phyloP scores from a whole-genome alignment of 2,329 filamentous ascomycete species.

The Gnomoniopsis smithogilvyi region DNA sequence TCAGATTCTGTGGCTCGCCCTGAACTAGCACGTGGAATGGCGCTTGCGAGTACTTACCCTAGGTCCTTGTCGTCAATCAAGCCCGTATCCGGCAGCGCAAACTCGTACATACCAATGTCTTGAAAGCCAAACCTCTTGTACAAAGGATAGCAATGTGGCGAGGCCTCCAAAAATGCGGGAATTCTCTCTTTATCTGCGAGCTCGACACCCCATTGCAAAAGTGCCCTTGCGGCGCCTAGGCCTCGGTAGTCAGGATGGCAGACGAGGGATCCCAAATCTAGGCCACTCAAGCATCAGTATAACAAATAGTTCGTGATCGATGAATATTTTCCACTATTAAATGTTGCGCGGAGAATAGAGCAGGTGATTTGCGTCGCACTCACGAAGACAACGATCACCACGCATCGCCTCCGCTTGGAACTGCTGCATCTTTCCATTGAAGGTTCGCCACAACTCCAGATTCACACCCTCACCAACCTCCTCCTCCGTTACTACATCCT shows the following conservation, averaged over 20 bases:
- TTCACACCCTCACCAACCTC: neutral
- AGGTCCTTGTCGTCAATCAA: neutral
- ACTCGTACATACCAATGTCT: constrained; percentile 23
- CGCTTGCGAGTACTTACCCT: neutral
- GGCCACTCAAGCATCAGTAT: neutral
- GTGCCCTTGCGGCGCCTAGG: constrained; percentile 25
- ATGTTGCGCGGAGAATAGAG: too few relatives aligned
- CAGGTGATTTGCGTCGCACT: too few relatives aligned
- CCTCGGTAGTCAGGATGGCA: constrained; percentile 21
- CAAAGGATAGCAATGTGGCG: constrained; percentile 24
- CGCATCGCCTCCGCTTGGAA: neutral
- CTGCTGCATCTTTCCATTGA: neutral
- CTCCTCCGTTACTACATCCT: neutral
- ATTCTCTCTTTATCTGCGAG: constrained; percentile 25
- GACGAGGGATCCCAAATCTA: constrained; percentile 23
- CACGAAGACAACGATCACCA: neutral
- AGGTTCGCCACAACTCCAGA: neutral
- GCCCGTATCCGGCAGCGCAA: constrained; percentile 19
- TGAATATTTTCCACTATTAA: too few relatives aligned
- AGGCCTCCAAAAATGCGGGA: constrained; percentile 25
- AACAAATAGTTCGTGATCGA: constrained; percentile 17
- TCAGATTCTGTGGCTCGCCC: neutral
- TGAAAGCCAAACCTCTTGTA: constrained; percentile 27
- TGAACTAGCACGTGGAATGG: neutral
- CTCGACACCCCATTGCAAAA: constrained; percentile 24